Conservation (phyloP, 78 protist genomes). For the Speleostelium caveatum region DNA sequence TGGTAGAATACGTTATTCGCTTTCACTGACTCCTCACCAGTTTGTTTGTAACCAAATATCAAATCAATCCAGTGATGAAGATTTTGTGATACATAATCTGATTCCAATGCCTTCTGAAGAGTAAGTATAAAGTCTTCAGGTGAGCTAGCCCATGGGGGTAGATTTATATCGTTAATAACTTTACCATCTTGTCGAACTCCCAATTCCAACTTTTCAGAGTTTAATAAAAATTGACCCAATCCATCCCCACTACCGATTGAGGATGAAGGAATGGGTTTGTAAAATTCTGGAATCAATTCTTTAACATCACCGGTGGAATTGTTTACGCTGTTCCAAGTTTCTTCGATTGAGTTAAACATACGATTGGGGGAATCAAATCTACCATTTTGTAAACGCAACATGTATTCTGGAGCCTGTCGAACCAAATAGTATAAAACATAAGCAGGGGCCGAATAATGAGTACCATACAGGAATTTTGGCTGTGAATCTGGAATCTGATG, state of each 20-base stretch:
- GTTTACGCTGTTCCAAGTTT: constrained; percentile 86
- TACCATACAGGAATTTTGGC: constrained; percentile 94
- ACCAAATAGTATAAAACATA: constrained; percentile 94
- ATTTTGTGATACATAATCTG: constrained; percentile 85
- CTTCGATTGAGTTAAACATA: constrained; percentile 90
- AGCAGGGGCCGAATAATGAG: constrained; percentile 97
- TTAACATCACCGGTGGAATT: constrained; percentile 86
- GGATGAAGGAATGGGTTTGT: constrained; percentile 8
- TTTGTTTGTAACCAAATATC: constrained; percentile 96
- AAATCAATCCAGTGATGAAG: constrained; percentile 98
- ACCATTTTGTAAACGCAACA: constrained; percentile 94
- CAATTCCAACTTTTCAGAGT: constrained; percentile 61
- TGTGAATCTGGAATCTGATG: constrained; percentile 83
- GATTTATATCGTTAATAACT: constrained; percentile 85
- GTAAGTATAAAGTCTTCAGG: constrained; percentile 80
- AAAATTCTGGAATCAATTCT: constrained; percentile 85
- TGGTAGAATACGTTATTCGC: constrained; percentile 93
- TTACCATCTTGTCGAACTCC: constrained; percentile 80
- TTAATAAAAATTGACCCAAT: constrained; percentile 80
- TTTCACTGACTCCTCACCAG: constrained; percentile 84
- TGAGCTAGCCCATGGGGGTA: constrained; percentile 97
- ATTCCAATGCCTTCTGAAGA: constrained; percentile 92
- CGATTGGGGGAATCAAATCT: constrained; percentile 94
- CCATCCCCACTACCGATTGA: neutral
- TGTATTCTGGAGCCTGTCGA: constrained; percentile 92